A percentile compares a stretch with the other conserved stretches of the same genome.
Evolutionary conservation across 306 rosid genomes (phyloP).

Genomic region (Fragaria vesca): DNA sequence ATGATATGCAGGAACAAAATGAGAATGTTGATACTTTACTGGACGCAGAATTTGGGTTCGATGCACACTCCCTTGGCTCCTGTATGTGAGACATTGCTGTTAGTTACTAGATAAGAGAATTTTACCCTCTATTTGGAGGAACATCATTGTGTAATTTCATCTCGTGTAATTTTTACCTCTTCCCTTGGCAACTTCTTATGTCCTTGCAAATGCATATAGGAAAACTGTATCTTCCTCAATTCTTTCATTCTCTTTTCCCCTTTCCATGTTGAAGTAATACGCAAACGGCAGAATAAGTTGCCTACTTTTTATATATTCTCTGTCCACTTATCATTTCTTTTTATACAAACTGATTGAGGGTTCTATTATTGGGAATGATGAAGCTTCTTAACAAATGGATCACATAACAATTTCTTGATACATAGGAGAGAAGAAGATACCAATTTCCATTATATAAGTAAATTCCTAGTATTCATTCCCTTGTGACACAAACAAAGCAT

Average conservation of each 20-base stretch:
- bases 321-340: background rate
- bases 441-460: background rate
- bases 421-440: background rate
- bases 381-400: background rate
- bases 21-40: slow-evolving; percentile 29
- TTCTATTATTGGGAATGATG: background rate
- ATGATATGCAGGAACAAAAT: slow-evolving; percentile 58
- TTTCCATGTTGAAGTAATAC: slow-evolving; percentile 14
- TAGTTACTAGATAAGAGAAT: slow-evolving; percentile 13
- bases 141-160: slow-evolving; percentile 36
- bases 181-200: slow-evolving; percentile 15
- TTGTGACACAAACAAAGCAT: slow-evolving; percentile 3
- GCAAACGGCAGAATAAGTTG: slow-evolving; percentile 1
- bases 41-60: slow-evolving; percentile 62
- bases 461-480: background rate
- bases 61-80: slow-evolving; percentile 53
- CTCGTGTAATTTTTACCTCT: slow-evolving; percentile 13
- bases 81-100: slow-evolving; percentile 43
- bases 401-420: background rate
- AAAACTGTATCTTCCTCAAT: slow-evolving; percentile 6
- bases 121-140: slow-evolving; percentile 21
- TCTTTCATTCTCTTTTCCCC: slow-evolving; percentile 13
- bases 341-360: background rate
- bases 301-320: background rate
- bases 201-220: slow-evolving; percentile 28